Evolutionary conservation across 208 protist species (phyloP).

Genomic region (Acanthamoeba royreba): DNA sequence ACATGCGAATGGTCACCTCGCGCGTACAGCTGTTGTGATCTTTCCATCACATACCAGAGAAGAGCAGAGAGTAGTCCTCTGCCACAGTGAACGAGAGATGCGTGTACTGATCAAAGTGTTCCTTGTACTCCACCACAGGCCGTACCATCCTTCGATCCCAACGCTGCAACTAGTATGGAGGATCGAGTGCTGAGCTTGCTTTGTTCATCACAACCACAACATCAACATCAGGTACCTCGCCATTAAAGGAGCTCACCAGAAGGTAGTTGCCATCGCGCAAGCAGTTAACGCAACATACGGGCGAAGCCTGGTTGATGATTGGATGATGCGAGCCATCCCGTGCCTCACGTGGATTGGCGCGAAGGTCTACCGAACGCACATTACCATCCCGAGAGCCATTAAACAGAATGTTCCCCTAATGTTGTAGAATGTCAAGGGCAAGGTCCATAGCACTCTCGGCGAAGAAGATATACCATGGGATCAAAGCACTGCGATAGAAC

Average conservation of each 20-base stretch:
- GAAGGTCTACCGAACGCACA: neutral
- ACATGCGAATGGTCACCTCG: neutral
- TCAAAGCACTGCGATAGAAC: conserved; percentile 20
- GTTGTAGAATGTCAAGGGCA: too few relatives aligned
- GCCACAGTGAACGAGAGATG: conserved; percentile 7
- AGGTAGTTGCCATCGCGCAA: conserved; percentile 26
- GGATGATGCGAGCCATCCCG: neutral
- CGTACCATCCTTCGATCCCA: neutral
- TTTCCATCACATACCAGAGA: neutral
- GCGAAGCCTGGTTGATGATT: neutral
- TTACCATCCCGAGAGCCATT: conserved; percentile 6
- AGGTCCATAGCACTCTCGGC: neutral
- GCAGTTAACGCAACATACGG: neutral
- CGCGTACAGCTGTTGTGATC: too few relatives aligned
- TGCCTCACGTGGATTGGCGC: neutral
- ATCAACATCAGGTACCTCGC: neutral
- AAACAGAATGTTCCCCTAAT: neutral
- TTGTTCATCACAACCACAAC: too few relatives aligned
- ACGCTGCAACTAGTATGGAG: neutral
- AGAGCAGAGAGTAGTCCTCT: neutral
- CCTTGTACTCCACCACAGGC: neutral
- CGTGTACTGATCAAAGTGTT: neutral
- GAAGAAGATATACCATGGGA: neutral
- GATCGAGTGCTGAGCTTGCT: too few relatives aligned
- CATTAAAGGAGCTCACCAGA: neutral